Conservation (phyloP, 2,329 filamentous ascomycete species). For the Colletotrichum shisoi region DNA sequence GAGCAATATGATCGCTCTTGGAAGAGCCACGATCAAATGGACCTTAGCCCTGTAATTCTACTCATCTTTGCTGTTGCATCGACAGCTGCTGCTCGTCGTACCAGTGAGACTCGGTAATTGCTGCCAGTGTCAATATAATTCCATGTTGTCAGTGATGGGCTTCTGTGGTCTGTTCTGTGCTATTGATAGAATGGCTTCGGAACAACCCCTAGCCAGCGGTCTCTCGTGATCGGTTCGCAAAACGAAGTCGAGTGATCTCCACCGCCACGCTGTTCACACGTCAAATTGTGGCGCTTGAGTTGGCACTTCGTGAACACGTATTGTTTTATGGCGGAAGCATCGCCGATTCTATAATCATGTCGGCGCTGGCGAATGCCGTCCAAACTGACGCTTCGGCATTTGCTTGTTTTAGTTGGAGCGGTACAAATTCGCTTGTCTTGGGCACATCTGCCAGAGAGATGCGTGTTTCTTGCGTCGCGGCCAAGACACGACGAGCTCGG, state of each 20-base stretch:
- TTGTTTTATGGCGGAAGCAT: constrained; percentile 8
- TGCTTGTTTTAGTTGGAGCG: constrained; percentile 22
- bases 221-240: neutral
- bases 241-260: neutral
- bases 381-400: constrained; percentile 11
- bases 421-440: constrained; percentile 26
- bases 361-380: neutral
- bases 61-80: neutral
- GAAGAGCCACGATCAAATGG: constrained; percentile 10
- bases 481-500: constrained; percentile 6
- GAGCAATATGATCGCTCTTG: constrained; percentile 27
- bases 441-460: constrained; percentile 29
- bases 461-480: constrained; percentile 29
- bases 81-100: neutral
- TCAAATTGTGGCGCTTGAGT: constrained; percentile 25
- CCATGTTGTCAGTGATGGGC: neutral
- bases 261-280: constrained; percentile 26
- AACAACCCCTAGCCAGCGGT: neutral
- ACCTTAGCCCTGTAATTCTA: neutral
- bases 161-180: neutral
- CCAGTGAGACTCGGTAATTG: neutral
- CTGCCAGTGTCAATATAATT: neutral
- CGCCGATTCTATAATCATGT: neutral
- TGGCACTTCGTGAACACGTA: neutral
- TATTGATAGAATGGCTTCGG: neutral